Conservation (phyloP, 805 yeast genomes). For the Nakazawaea populi region DNA sequence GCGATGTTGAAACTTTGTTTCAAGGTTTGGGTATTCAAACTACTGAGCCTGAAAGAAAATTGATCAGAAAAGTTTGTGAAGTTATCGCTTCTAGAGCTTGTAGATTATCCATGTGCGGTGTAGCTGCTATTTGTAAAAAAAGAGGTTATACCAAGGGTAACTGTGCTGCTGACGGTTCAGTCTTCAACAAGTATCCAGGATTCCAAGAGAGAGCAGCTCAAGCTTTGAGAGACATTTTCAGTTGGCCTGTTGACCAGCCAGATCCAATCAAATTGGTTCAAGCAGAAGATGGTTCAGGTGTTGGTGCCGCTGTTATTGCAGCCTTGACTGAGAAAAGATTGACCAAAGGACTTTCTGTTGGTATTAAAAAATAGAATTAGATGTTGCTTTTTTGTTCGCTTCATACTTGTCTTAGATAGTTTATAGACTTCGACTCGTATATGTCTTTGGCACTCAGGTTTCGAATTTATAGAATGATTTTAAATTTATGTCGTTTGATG, state of each 20-base stretch:
- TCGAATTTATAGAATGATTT: not conserved
- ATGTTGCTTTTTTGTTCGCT: not conserved
- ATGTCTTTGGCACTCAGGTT: not conserved
- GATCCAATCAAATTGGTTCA: slow-evolving; percentile 83
- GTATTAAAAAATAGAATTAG: slow-evolving; percentile 27
- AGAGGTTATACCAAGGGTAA: slow-evolving; percentile 71
- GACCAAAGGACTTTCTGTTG: slow-evolving; percentile 63
- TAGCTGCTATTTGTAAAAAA: slow-evolving; percentile 89
- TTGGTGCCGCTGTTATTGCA: slow-evolving; percentile 97
- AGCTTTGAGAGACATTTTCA: slow-evolving; percentile 85
- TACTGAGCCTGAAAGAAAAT: slow-evolving; percentile 70
- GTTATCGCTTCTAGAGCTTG: slow-evolving; percentile 90
- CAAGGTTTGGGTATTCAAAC: slow-evolving; percentile 55
- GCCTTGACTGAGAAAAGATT: slow-evolving; percentile 85
- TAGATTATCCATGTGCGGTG: slow-evolving; percentile 88
- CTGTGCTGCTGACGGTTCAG: slow-evolving; percentile 97
- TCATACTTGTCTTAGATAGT: not conserved
- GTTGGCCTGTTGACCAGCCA: slow-evolving; percentile 54
- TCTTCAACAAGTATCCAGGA: slow-evolving; percentile 87
- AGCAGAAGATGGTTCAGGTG: slow-evolving; percentile 98
- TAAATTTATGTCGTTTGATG: too few relatives aligned
- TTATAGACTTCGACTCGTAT: not conserved
- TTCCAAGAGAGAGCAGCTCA: slow-evolving; percentile 85
- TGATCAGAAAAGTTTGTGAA: slow-evolving; percentile 79
- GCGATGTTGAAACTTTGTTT: slow-evolving; percentile 68